These are phyloP conservation scores for Saccharomycopsis crataegensis DNA, from an alignment of 1,139 yeast species.

Conservation along the genomic window DNA sequence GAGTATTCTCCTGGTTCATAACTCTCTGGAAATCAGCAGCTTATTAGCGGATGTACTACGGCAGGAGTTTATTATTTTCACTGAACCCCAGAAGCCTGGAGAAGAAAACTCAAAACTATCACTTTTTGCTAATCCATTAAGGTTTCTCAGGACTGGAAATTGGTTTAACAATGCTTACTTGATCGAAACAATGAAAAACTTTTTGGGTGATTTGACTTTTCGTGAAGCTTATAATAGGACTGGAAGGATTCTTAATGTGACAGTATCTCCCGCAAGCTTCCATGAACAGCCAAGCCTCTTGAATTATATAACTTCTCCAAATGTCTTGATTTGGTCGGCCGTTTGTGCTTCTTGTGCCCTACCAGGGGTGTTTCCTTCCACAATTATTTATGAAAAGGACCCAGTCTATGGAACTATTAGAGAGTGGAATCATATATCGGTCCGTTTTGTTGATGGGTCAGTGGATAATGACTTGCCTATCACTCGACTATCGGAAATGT, in stretches of 20 bases:
- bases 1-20: slow-evolving; percentile 73
- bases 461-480: slow-evolving; percentile 93
- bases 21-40: slow-evolving; percentile 61
- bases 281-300: slow-evolving; percentile 78
- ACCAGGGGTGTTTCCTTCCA: slow-evolving; percentile 85
- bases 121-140: slow-evolving; percentile 21
- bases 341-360: slow-evolving; percentile 95
- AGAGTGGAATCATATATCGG: slow-evolving; percentile 75
- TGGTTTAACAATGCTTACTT: slow-evolving; percentile 77
- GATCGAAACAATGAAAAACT: slow-evolving; percentile 62
- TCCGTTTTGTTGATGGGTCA: slow-evolving; percentile 89
- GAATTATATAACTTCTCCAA: slow-evolving; percentile 90
- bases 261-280: slow-evolving; percentile 79
- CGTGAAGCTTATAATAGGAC: slow-evolving; percentile 91
- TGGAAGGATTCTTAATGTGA: slow-evolving; percentile 75
- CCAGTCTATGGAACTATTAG: slow-evolving; percentile 48
- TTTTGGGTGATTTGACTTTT: slow-evolving; percentile 89
- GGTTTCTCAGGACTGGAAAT: slow-evolving; percentile 74
- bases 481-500: slow-evolving; percentile 85
- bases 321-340: slow-evolving; percentile 92
- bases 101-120: slow-evolving; percentile 28
- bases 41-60: slow-evolving; percentile 48
- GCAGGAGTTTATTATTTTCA: slow-evolving; percentile 67
- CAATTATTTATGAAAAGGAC: slow-evolving; percentile 78
- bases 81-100: slow-evolving; percentile 36